Evolutionary conservation across 2,329 filamentous ascomycete genomes (phyloP).

Genomic region (Fusarium albidum): DNA sequence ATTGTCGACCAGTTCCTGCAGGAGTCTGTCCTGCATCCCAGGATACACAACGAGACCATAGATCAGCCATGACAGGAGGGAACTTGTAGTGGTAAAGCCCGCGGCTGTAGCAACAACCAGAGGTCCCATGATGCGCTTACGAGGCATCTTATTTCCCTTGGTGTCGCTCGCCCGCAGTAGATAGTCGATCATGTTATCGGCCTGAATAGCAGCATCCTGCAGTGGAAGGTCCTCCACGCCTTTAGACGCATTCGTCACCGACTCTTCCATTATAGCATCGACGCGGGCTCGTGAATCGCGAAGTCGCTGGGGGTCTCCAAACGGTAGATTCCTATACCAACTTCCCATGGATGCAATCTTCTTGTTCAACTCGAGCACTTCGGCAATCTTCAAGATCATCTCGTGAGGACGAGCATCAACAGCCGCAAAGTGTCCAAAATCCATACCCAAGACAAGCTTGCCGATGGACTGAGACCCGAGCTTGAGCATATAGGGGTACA

Average conservation of each 20-base stretch:
- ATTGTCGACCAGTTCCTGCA: constrained; percentile 65
- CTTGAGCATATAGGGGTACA: constrained; percentile 60
- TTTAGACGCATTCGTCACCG: constrained; percentile 48
- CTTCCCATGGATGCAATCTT: constrained; percentile 61
- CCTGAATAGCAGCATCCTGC: constrained; percentile 59
- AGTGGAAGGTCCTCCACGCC: constrained; percentile 50
- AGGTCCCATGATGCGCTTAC: constrained; percentile 37
- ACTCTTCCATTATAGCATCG: constrained; percentile 47
- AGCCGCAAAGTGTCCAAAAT: constrained; percentile 54
- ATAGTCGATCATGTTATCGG: constrained; percentile 58
- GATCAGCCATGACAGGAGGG: constrained; percentile 65
- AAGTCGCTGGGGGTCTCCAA: constrained; percentile 61
- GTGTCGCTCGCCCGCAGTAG: constrained; percentile 60
- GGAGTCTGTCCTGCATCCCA: constrained; percentile 62
- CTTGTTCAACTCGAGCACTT: constrained; percentile 65
- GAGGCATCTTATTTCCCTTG: constrained; percentile 62
- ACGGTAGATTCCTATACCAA: constrained; percentile 66
- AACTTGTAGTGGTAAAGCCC: constrained; percentile 68
- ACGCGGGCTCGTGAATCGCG: constrained; percentile 44
- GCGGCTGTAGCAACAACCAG: constrained; percentile 63
- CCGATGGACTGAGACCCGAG: constrained; percentile 55
- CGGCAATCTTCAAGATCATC: constrained; percentile 60
- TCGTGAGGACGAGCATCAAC: constrained; percentile 58
- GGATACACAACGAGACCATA: constrained; percentile 62
- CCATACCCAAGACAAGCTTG: constrained; percentile 54